Evolutionary conservation across 2,329 filamentous ascomycete genomes (phyloP).

Genomic region (Anisogramma anomala): DNA sequence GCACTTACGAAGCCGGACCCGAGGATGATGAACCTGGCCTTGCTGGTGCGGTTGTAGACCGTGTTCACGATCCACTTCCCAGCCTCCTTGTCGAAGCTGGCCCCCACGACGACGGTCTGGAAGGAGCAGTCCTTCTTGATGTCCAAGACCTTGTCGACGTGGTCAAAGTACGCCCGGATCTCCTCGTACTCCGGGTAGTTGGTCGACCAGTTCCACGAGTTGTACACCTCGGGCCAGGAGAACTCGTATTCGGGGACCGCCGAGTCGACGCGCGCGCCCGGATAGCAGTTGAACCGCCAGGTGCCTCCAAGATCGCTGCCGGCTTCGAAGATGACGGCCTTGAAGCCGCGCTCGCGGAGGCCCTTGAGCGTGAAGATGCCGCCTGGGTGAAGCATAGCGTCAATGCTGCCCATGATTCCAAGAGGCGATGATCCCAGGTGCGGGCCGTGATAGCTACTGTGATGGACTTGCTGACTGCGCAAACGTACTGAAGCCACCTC

Average conservation of each 20-base stretch:
- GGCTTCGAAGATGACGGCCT: slow-evolving; percentile 39
- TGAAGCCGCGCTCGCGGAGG: slow-evolving; percentile 37
- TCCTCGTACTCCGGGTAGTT: slow-evolving; percentile 42
- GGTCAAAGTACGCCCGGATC: slow-evolving; percentile 46
- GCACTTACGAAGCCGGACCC: slow-evolving; percentile 38
- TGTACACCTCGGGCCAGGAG: slow-evolving; percentile 37
- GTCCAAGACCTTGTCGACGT: slow-evolving; percentile 42
- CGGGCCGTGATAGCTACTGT: too few species aligned
- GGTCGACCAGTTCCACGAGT: slow-evolving; percentile 45
- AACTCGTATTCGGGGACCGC: slow-evolving; percentile 43
- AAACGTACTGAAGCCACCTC: slow-evolving; percentile 31
- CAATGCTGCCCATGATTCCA: too few species aligned
- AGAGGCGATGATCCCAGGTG: too few species aligned
- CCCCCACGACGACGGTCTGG: slow-evolving; percentile 41
- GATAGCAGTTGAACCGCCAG: slow-evolving; percentile 48
- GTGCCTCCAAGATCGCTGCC: slow-evolving; percentile 39
- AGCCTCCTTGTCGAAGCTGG: slow-evolving; percentile 35
- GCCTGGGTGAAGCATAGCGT: slow-evolving; percentile 17
- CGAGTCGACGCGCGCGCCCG: slow-evolving; percentile 42
- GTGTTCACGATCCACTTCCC: slow-evolving; percentile 33
- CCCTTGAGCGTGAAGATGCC: slow-evolving; percentile 41
- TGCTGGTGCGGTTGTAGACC: slow-evolving; percentile 37
- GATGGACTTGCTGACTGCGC: too few species aligned
- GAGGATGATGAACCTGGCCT: slow-evolving; percentile 39
- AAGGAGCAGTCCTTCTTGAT: slow-evolving; percentile 47